Evolutionary conservation across 208 protist genomes (phyloP).

Genomic region (Porcisia hertigi): DNA sequence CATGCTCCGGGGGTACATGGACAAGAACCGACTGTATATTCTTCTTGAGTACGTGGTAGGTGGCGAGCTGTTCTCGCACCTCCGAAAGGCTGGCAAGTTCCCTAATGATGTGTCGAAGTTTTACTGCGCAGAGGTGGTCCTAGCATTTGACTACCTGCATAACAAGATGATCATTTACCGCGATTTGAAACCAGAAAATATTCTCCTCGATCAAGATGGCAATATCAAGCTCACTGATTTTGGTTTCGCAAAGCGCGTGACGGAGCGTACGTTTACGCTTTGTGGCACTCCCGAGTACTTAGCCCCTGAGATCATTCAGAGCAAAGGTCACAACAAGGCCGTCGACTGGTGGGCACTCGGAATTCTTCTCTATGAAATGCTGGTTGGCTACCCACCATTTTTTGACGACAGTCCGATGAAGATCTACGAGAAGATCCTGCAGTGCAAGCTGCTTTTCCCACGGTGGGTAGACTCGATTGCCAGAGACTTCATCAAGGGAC

Average conservation of each 20-base stretch:
- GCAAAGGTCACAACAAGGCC: constrained; percentile 80
- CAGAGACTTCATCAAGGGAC: constrained; percentile 82
- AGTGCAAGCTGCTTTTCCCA: constrained; percentile 82
- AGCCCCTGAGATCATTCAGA: constrained; percentile 88
- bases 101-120: constrained; percentile 92
- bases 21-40: constrained; percentile 92
- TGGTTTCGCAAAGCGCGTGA: constrained; percentile 86
- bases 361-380: constrained; percentile 91
- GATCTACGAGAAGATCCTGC: constrained; percentile 93
- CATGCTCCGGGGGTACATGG: constrained; percentile 96
- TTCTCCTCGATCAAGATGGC: constrained; percentile 76
- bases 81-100: constrained; percentile 92
- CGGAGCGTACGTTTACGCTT: constrained; percentile 81
- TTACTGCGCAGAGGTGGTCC: constrained; percentile 90
- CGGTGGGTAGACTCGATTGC: constrained; percentile 80
- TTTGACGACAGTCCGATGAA: constrained; percentile 92
- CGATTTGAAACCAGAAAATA: constrained; percentile 90
- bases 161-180: constrained; percentile 83
- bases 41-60: constrained; percentile 95
- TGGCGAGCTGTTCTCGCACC: constrained; percentile 91
- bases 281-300: constrained; percentile 89
- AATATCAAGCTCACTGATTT: constrained; percentile 92
- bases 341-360: constrained; percentile 92
- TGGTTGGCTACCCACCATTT: constrained; percentile 90
- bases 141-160: constrained; percentile 89